Evolutionary conservation across 495 filamentous ascomycete genomes (phyloP).

Genomic region (Hypoxylon intermedium): DNA sequence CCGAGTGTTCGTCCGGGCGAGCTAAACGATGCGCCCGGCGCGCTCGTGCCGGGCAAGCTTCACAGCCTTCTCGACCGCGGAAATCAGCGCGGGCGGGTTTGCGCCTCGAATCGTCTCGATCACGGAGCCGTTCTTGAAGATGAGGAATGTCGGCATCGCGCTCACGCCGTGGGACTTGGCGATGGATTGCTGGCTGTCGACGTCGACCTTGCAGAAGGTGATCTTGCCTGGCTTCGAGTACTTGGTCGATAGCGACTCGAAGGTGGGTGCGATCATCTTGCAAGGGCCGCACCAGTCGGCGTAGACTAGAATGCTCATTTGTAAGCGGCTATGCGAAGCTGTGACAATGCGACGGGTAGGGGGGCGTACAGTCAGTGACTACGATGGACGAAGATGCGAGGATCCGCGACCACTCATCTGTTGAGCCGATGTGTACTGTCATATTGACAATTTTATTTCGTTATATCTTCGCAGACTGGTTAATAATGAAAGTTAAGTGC

Average conservation of each 20-base stretch:
- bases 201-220: conserved; percentile 68
- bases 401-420: conserved; percentile 53
- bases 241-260: conserved; percentile 63
- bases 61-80: conserved; percentile 78
- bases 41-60: conserved; percentile 58
- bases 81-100: conserved; percentile 72
- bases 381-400: conserved; percentile 52
- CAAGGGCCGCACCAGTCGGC: conserved; percentile 77
- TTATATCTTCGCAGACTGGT: neutral
- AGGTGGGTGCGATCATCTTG: conserved; percentile 72
- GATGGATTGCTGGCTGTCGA: conserved; percentile 64
- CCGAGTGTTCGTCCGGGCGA: conserved; percentile 49
- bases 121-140: conserved; percentile 78
- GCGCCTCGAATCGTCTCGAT: conserved; percentile 80
- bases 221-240: conserved; percentile 61
- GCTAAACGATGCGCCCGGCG: conserved; percentile 53
- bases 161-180: conserved; percentile 60
- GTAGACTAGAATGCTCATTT: conserved; percentile 54
- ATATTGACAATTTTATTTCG: conserved; percentile 20
- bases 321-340: conserved; percentile 18
- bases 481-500: conserved; percentile 12
- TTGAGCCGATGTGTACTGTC: conserved; percentile 48
- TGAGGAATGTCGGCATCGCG: conserved; percentile 86
- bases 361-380: conserved; percentile 56
- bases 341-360: conserved; percentile 7